phyloP scores from a whole-genome alignment of 805 yeast species.

The Metschnikowia arizonensis region DNA sequence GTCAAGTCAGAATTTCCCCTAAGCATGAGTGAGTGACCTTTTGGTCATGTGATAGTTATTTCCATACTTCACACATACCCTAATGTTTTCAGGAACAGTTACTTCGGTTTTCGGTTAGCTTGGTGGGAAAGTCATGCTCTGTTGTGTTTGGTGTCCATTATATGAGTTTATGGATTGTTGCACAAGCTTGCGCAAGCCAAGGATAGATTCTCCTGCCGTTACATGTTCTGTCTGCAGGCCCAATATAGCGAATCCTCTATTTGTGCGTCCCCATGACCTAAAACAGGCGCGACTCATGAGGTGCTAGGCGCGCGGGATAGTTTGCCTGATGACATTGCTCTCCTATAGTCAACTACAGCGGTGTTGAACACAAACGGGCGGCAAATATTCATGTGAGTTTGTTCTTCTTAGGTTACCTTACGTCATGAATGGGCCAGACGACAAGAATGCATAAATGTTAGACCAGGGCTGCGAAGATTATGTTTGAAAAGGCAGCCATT shows the following conservation, averaged over 20 bases:
- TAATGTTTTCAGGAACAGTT: too few relatives aligned
- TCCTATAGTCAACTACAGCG: background rate
- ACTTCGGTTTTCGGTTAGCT: background rate
- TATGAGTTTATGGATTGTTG: background rate
- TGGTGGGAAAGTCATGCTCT: background rate
- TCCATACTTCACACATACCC: too few relatives aligned
- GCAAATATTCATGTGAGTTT: background rate
- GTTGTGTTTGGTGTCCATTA: background rate
- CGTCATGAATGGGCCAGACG: background rate
- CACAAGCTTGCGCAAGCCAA: background rate
- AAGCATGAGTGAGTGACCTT: too few relatives aligned
- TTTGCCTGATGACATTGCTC: background rate
- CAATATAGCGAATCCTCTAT: background rate
- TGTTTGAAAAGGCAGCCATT: background rate
- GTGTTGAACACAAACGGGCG: background rate
- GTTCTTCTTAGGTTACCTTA: background rate
- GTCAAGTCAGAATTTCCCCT: too few relatives aligned
- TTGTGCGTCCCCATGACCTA: background rate
- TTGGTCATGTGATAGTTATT: too few relatives aligned
- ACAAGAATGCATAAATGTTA: background rate
- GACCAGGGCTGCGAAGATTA: background rate
- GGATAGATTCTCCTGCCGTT: background rate
- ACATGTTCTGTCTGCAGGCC: background rate
- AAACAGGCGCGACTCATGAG: background rate
- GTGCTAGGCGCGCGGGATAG: constrained; percentile 2